Evolutionary conservation across 805 yeast species (phyloP), one percentile per base, ranked within the genome.

Genomic region (Torulaspora quercuum): DNA sequence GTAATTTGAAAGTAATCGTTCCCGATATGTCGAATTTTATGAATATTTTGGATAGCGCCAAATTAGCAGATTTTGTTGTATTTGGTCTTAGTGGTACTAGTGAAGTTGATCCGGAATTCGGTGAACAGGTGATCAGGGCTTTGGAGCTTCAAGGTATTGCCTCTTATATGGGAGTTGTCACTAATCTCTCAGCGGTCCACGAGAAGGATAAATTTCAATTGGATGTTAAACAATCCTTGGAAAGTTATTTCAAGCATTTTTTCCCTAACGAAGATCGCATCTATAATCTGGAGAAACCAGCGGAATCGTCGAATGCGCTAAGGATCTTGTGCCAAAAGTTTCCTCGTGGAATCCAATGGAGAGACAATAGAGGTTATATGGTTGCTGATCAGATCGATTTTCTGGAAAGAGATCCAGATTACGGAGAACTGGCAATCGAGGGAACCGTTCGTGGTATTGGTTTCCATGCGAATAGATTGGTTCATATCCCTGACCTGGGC

Each of bases 71-170:
- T 66, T 87, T 78, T 55, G 92, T 88, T 3, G 66, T 94, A 1
- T 83, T 92, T 59, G 94, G 89, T n/a, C 67, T 92, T 26, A 86
- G 95, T 39, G 95, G 95, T 6, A 68, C 75, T 12, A 75, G 78
- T 32, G 97, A 92, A 64, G 90, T 90, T 35, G 88, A 82, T 48
- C 68, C 70, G 29, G 73, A 72, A 25, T 75, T 77, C 50, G 97
- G 97, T 32, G 98, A 92, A 64, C 89, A 86, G 53, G 77, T 89
- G 18, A 69, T 92, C 39, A 78, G 97, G 63, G 85, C 95, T 2
- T 72, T 89, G 22, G 87, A 85, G 53, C 74, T 89, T 9, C 98
- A 94, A 66, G 97, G 97, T 69, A 82, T 89, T 9, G 81, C 95
- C 0, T 76, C 87, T 3, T 80, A 79, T 1, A 66, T 82, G 38